Conservation (phyloP, 768 basidiomycete species). For the Suillus alpinus region DNA sequence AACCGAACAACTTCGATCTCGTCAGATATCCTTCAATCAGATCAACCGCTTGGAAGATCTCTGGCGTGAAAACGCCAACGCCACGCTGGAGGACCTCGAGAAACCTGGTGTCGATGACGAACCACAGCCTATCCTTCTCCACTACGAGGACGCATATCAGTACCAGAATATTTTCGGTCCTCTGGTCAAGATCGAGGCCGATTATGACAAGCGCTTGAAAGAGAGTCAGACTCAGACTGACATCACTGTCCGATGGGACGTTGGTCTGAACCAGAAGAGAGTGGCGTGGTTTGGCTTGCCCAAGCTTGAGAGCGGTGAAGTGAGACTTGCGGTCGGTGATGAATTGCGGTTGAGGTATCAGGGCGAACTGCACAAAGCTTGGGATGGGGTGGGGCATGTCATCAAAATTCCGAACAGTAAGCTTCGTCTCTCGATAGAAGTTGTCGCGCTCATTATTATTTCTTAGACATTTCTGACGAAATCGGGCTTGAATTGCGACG, state of each 20-base stretch:
- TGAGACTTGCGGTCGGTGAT: constrained; percentile 94
- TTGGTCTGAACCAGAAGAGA: constrained; percentile 97
- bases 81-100: constrained; percentile 94
- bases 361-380: constrained; percentile 86
- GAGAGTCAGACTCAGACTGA: constrained; percentile 99
- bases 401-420: constrained; percentile 98
- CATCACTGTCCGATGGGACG: constrained; percentile 94
- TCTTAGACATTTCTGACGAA: constrained; percentile 94
- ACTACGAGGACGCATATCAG: constrained; percentile 98
- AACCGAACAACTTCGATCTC: constrained; percentile 91
- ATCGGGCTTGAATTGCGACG: constrained; percentile 90
- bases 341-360: constrained; percentile 88
- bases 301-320: constrained; percentile 97
- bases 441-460: constrained; percentile 10
- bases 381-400: constrained; percentile 98
- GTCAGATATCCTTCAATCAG: constrained; percentile 95
- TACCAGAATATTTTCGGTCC: constrained; percentile 99
- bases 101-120: constrained; percentile 98
- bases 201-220: constrained; percentile 97
- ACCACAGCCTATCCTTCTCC: constrained; percentile 84
- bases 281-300: constrained; percentile 98
- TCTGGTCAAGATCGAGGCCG: constrained; percentile 98
- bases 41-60: constrained; percentile 97
- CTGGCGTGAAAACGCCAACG: constrained; percentile 95
- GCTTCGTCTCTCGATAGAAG: constrained; percentile 25